Evolutionary conservation across 192 early-diverging fungal genomes (phyloP).

Genomic region (Pilaira anomala): DNA sequence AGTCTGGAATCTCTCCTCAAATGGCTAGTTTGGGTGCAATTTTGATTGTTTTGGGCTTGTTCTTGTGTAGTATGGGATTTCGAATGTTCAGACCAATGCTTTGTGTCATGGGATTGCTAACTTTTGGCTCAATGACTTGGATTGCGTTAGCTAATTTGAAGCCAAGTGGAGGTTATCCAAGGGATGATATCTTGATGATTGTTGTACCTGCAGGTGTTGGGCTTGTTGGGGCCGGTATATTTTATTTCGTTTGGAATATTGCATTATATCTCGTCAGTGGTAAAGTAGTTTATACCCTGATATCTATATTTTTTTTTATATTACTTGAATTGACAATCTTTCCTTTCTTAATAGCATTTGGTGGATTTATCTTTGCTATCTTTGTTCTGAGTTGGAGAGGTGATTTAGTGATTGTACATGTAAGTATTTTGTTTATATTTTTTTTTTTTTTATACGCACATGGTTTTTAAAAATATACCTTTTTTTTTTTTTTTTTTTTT

Average conservation of each 20-base stretch:
- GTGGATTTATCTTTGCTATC: conserved; percentile 31
- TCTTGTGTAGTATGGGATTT: conserved; percentile 46
- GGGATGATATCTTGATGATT: conserved; percentile 10
- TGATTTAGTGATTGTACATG: conserved; percentile 26
- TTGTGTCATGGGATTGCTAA: conserved; percentile 43
- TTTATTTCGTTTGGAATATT: conserved; percentile 45
- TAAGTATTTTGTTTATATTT: not conserved
- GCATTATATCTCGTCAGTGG: not conserved
- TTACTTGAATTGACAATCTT: not conserved
- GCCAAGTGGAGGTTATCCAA: conserved; percentile 22
- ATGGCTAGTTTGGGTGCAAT: conserved; percentile 37
- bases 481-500: no score
- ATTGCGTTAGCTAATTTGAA: conserved; percentile 20
- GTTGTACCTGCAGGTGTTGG: conserved; percentile 19
- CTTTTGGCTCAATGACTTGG: conserved; percentile 39
- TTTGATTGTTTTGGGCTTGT: conserved; percentile 38
- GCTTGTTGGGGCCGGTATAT: conserved; percentile 14
- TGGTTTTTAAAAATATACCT: no score
- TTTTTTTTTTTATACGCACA: no score
- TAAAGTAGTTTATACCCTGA: not conserved
- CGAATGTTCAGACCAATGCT: conserved; percentile 45
- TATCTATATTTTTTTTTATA: no score
- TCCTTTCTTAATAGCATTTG: conserved; percentile 16
- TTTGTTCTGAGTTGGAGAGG: conserved; percentile 28
- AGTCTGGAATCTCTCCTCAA: conserved; percentile 26